Evolutionary conservation across 2,329 filamentous ascomycete species (phyloP).

Genomic region (Sporothrix schenckii): DNA sequence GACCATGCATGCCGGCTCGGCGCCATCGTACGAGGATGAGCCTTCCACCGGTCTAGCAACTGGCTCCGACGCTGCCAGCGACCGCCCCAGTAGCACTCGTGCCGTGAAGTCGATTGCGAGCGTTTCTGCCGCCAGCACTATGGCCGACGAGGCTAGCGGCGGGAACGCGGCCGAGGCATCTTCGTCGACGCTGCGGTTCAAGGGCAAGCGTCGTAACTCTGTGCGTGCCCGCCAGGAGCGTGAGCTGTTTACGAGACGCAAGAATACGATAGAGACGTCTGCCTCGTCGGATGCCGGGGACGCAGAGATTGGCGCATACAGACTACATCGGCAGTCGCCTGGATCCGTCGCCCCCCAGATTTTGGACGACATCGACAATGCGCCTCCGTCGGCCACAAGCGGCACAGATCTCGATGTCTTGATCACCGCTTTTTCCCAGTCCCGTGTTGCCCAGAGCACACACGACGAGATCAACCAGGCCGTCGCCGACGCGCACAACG

Average conservation of each 20-base stretch:
- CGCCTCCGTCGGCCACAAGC: conserved; percentile 61
- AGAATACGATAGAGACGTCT: conserved; percentile 64
- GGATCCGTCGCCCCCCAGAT: conserved; percentile 58
- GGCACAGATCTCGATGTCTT: conserved; percentile 82
- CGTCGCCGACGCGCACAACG: conserved; percentile 63
- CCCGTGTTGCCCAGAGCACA: conserved; percentile 73
- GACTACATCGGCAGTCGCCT: conserved; percentile 53
- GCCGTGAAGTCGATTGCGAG: conserved; percentile 91
- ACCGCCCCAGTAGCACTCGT: conserved; percentile 81
- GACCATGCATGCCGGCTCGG: conserved; percentile 87
- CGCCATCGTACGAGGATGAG: conserved; percentile 59
- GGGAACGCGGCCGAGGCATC: conserved; percentile 55
- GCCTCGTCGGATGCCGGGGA: conserved; percentile 62
- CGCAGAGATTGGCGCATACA: conserved; percentile 56
- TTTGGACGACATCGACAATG: conserved; percentile 69
- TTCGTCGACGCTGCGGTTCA: conserved; percentile 59
- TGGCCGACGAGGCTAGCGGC: conserved; percentile 62
- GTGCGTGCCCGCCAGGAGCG: conserved; percentile 84
- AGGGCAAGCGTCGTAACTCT: conserved; percentile 73
- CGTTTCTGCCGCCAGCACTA: conserved; percentile 71
- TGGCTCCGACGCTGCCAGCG: conserved; percentile 62
- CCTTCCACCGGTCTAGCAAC: conserved; percentile 43
- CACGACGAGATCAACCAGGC: conserved; percentile 77
- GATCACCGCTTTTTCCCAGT: conserved; percentile 73
- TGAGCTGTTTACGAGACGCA: conserved; percentile 85